These are phyloP conservation scores for Sarocladium strictum DNA, from an alignment of 2,329 filamentous ascomycete species.

Conservation along the genomic window DNA sequence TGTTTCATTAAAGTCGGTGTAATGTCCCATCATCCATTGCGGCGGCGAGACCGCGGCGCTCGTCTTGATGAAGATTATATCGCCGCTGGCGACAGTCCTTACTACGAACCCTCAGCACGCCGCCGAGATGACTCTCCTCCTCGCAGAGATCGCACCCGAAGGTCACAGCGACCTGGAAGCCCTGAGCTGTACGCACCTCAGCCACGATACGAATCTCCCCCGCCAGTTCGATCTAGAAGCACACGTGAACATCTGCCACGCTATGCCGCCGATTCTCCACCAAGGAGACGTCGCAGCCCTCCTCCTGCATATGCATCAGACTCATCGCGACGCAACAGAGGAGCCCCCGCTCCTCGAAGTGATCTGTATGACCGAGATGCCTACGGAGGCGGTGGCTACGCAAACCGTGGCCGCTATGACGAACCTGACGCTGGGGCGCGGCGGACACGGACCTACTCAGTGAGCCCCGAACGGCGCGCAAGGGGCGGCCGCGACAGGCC, in stretches of 20 bases:
- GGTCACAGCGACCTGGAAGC: neutral
- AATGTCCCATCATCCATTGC: slow-evolving; percentile 21
- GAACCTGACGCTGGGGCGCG: slow-evolving; percentile 15
- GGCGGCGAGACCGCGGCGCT: slow-evolving; percentile 18
- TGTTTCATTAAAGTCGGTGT: neutral
- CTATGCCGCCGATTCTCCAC: slow-evolving; percentile 1
- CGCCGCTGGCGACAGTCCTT: slow-evolving; percentile 11
- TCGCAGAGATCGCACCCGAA: neutral
- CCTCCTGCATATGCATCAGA: slow-evolving; percentile 4
- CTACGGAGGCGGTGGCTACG: slow-evolving; percentile 3
- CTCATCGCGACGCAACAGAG: slow-evolving; percentile 11
- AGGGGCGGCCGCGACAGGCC: slow-evolving; percentile 13
- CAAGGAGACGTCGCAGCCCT: slow-evolving; percentile 1
- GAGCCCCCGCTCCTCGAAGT: slow-evolving; percentile 8
- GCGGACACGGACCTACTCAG: slow-evolving; percentile 14
- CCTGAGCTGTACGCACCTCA: slow-evolving; percentile 7
- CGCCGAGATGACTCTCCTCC: slow-evolving; percentile 14
- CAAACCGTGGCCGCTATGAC: slow-evolving; percentile 7
- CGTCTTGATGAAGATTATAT: slow-evolving; percentile 21
- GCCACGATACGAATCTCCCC: slow-evolving; percentile 10
- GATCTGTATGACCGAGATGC: slow-evolving; percentile 5
- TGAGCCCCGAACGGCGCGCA: slow-evolving; percentile 14
- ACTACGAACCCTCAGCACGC: slow-evolving; percentile 16
- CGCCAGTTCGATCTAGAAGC: slow-evolving; percentile 1
- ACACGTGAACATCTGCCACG: neutral